Base-by-base conservation (phyloP, 1,284 basidiomycete species). In the Cutaneotrichosporon sp. region DNA sequence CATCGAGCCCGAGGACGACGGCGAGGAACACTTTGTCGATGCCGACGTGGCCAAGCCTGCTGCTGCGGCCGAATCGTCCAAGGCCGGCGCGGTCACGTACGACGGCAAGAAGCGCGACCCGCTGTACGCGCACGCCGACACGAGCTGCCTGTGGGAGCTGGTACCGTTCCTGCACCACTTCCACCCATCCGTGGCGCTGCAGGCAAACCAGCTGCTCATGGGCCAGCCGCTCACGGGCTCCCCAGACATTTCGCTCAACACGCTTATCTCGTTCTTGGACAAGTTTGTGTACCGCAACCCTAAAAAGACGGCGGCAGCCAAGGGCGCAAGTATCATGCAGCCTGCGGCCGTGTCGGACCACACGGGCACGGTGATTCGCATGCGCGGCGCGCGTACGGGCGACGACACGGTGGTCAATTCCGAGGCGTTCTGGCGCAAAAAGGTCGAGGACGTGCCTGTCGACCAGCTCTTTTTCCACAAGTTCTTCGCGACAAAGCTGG, bases 231-330 rank as follows among this genome's bases (percentile, higher is more conserved):
- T 97, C 33, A 89, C 88, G 0, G 86, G 88, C 17, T 86, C 83
- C 8, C 81, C 90, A 0, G 93, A 98, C 71, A 85, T 98, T 49
- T 86, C 88, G 10, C 84, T 92, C 54, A 92, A 97, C 78, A 94
- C 92, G 0, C 82, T 97, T 17, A 85, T 89, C 1, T 90, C 90
- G 64, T 94, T 96, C 80, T 80, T 94, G 33, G 91, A 94, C 67
- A 79, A 83, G 22, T 86, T 87, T 75, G 88, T 97, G 26, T 97
- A 92, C 79, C 90, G 92, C 70, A 97, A 97, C 72, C 87, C 93
- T 2, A 98, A 97, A 79, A 90, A 93, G 75, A 83, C 81, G 41
- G 76, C 83, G 4, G 67, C 68, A 35, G 69, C 76, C 12, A 87
- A 86, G 61, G 88, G 91, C 20, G 80, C 84, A 2, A 89, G 87